Percentiles rank a stretch among this genome's conserved stretches.
phyloP scores from a whole-genome alignment of 2,329 filamentous ascomycete genomes.

The Cladosporium cucumerinum region DNA sequence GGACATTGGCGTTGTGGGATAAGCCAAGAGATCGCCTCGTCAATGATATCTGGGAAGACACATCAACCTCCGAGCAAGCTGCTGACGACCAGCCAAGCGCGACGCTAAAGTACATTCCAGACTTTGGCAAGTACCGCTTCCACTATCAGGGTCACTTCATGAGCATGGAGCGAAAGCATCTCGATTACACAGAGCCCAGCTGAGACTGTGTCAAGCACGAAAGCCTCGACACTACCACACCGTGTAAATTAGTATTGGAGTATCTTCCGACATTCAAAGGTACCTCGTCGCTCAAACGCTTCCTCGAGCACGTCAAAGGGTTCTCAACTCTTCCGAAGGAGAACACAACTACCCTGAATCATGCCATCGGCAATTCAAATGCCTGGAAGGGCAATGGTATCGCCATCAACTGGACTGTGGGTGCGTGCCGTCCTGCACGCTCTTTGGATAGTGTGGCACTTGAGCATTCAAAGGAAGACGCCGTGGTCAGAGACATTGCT shows the following conservation, averaged over 20 bases:
- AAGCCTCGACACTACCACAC: neutral
- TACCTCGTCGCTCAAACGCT: neutral
- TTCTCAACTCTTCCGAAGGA: neutral
- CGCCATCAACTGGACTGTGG: neutral
- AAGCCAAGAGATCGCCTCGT: neutral
- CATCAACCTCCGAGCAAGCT: neutral
- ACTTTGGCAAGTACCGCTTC: slow-evolving; percentile 25
- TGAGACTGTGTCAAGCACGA: slow-evolving; percentile 22
- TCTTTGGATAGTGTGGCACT: slow-evolving; percentile 72
- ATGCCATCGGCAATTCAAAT: neutral
- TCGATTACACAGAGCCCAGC: neutral
- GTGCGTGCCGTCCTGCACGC: slow-evolving; percentile 53
- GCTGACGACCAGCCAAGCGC: neutral
- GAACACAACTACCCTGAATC: neutral
- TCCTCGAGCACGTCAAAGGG: neutral
- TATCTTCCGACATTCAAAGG: neutral
- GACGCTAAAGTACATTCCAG: slow-evolving; percentile 27
- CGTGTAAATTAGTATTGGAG: neutral
- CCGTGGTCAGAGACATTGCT: slow-evolving; percentile 67
- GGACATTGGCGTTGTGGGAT: neutral
- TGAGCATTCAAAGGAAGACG: slow-evolving; percentile 60
- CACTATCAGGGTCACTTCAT: slow-evolving; percentile 8
- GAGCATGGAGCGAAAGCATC: slow-evolving; percentile 12
- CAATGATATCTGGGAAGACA: neutral
- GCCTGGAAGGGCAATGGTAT: no score